phyloP scores from a whole-genome alignment of 2,329 filamentous ascomycete species.

The Cadophora gregata region DNA sequence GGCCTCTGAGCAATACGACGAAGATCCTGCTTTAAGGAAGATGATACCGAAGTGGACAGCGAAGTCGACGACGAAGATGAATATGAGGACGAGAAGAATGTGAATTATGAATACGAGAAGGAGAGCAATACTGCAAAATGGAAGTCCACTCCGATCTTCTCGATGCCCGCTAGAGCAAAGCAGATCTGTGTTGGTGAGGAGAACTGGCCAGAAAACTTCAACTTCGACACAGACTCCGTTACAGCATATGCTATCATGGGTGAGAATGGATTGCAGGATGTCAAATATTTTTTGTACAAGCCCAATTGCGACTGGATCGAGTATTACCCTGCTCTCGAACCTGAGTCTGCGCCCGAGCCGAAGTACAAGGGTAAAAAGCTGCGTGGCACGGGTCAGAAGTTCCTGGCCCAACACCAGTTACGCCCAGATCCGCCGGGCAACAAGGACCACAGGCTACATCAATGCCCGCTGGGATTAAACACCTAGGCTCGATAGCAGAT shows the following conservation, averaged over 20 bases:
- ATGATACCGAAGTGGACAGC: background rate
- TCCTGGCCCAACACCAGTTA: background rate
- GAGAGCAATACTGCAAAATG: background rate
- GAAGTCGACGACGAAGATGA: background rate
- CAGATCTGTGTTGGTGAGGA: background rate
- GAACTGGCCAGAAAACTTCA: background rate
- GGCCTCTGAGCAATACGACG: background rate
- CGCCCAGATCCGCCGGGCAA: background rate
- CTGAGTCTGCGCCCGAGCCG: background rate
- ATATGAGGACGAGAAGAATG: background rate
- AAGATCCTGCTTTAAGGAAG: no score
- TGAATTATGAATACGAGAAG: background rate
- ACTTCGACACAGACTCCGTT: background rate
- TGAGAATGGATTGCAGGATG: background rate
- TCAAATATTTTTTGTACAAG: background rate
- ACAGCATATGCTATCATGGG: background rate
- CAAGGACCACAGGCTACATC: background rate
- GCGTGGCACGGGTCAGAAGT: background rate
- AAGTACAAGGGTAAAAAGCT: background rate
- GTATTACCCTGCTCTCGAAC: background rate
- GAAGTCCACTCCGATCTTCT: background rate
- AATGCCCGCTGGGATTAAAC: background rate
- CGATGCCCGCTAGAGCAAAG: background rate
- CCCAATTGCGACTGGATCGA: background rate
- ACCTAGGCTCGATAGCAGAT: background rate